Base-by-base conservation (phyloP, 768 basidiomycete genomes). In the Lactarius sp. region DNA sequence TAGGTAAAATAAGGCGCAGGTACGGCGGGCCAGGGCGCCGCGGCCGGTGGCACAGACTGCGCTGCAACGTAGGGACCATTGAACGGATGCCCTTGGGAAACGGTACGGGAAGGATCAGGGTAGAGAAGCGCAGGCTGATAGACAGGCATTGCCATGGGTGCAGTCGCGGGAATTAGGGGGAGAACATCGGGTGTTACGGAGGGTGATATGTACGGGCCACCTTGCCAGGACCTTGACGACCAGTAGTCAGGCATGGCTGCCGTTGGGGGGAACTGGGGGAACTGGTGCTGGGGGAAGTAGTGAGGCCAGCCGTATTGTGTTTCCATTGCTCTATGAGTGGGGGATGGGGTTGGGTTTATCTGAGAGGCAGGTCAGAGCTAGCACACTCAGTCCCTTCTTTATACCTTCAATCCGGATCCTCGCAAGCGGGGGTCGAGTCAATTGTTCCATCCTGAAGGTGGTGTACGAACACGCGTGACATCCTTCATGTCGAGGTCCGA, bases 1-100 rank as follows among this genome's bases (percentile, higher is more conserved):
- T 64, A 66, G 39, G 59, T 59, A 39, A 33, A 68, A 20, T 66
- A 61, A 2, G 60, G 64, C 4, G 52, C 65, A 4, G 64, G 59
- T 1, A 54, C 59, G 16, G 60, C 16, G 9, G 58, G 59, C 58
- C 56, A 66, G 3, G 56, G 52, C 1, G 56, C 10, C 1, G 20
- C 6, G 16, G 27, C 41, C 10, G 60, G 46, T n/a, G 52, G 33
- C 1, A 36, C 31, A 10, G 60, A 39, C 8, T 59, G 60, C n/a
- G 55, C 9, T 22, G 65, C 58, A 33, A 42, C 46, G 33, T 14
- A 67, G 41, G 68, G 54, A 3, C 41, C 41, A 36, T 66, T 61
- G 31, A 68, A 67, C 1, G 68, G 61, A 52, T 59, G 61, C 1
- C 66, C 56, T 9, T 61, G 61, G n/a, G 46, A 22, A 2, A 27